Percentiles rank a stretch among this genome's conserved stretches.
phyloP scores from a whole-genome alignment of 1,284 basidiomycete genomes.

The Heterobasidion occidentale region DNA sequence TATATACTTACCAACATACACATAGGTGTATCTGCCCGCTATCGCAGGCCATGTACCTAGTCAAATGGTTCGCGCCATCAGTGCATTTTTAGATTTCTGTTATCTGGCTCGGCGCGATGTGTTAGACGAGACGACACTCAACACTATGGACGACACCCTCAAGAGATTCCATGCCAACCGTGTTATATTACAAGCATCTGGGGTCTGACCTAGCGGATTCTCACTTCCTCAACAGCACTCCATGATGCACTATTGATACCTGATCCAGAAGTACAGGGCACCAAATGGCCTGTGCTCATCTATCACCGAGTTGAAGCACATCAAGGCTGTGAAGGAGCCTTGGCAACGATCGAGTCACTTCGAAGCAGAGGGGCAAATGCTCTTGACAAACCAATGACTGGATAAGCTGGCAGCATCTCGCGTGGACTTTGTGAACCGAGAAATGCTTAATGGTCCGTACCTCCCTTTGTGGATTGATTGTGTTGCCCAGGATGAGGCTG shows the following conservation, averaged over 20 bases:
- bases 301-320: constrained; percentile 19
- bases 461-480: not conserved
- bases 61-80: constrained; percentile 9
- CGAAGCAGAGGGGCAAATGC: not conserved
- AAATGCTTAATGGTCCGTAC: not conserved
- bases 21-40: constrained; percentile 14
- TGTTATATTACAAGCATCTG: constrained; percentile 8
- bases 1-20: not conserved
- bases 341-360: constrained; percentile 14
- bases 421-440: not conserved
- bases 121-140: not conserved
- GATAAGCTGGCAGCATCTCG: not conserved
- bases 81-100: constrained; percentile 14
- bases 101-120: constrained; percentile 9
- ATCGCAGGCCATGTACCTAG: constrained; percentile 10
- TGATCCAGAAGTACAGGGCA: constrained; percentile 11
- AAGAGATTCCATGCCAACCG: constrained; percentile 6
- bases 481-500: not conserved
- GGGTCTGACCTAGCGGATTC: constrained; percentile 9
- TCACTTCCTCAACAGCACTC: constrained; percentile 15
- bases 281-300: constrained; percentile 18
- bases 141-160: constrained; percentile 6
- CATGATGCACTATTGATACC: constrained; percentile 6
- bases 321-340: constrained; percentile 17
- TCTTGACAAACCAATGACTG: not conserved